These are phyloP conservation scores for Heliamphora exappendiculata DNA, from an alignment of 148 eudicot species.

Conservation along the genomic window DNA sequence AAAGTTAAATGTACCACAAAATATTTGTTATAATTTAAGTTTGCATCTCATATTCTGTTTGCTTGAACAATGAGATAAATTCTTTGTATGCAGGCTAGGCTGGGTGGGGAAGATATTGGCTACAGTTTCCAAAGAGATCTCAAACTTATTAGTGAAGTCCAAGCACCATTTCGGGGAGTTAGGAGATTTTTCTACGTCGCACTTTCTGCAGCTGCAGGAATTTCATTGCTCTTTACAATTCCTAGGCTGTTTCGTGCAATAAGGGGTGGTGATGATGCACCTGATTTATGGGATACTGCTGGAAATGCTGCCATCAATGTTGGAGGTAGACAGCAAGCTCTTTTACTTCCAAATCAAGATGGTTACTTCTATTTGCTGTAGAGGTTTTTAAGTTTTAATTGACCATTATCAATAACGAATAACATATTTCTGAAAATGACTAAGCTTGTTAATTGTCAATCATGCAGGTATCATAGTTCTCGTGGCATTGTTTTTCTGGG, in stretches of 20 bases:
- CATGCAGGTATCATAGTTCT: slow-evolving; percentile 69
- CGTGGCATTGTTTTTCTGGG: slow-evolving; percentile 83
- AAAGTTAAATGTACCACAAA: too few relatives aligned
- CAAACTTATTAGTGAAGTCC: slow-evolving; percentile 98
- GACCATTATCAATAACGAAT: not conserved
- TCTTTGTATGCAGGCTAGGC: slow-evolving; percentile 51
- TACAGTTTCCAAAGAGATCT: slow-evolving; percentile 92
- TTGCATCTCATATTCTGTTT: not conserved
- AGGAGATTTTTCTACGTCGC: slow-evolving; percentile 90
- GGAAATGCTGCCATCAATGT: slow-evolving; percentile 74
- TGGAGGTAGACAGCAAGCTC: slow-evolving; percentile 48
- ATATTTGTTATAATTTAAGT: not conserved
- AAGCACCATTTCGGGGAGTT: slow-evolving; percentile 98
- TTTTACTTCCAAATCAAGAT: not conserved
- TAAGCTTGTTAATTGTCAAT: slow-evolving; percentile 53
- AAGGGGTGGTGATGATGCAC: slow-evolving; percentile 79
- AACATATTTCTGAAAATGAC: slow-evolving; percentile 28
- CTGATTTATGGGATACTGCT: slow-evolving; percentile 64
- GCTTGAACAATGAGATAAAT: not conserved
- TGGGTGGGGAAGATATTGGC: slow-evolving; percentile 97
- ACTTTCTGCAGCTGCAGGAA: slow-evolving; percentile 93
- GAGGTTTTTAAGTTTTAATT: not conserved
- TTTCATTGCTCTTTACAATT: slow-evolving; percentile 65
- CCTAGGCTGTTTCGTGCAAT: slow-evolving; percentile 74
- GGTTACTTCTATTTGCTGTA: not conserved